A percentile compares a stretch with the other conserved stretches of the same genome.
Evolutionary conservation across 306 rosid genomes (phyloP).

Genomic region (Delonix regia): DNA sequence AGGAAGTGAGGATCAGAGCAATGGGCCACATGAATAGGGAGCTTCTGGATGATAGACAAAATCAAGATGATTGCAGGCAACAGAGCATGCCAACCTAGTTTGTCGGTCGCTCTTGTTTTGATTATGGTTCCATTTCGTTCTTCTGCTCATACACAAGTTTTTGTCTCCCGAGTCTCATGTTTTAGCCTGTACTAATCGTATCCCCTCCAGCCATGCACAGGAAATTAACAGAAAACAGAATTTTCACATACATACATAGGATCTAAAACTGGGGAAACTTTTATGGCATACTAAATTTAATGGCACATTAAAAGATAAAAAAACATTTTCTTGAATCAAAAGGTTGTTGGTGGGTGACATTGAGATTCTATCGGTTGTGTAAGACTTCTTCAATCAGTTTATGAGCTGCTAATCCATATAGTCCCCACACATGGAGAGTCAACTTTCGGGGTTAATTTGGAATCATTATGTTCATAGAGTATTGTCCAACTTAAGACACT

Average conservation of each 20-base stretch:
- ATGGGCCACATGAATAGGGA: slow-evolving; percentile 25
- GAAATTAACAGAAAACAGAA: background rate
- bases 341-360: background rate
- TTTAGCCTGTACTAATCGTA: background rate
- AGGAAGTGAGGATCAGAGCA: background rate
- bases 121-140: background rate
- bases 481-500: background rate
- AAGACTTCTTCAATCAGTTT: background rate
- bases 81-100: slow-evolving; percentile 25
- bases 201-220: background rate
- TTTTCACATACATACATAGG: background rate
- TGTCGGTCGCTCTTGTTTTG: slow-evolving; percentile 24
- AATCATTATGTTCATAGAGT: slow-evolving; percentile 6
- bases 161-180: slow-evolving; percentile 4
- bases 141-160: background rate
- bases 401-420: background rate
- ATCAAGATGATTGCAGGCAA: background rate
- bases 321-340: background rate
- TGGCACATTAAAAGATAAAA: background rate
- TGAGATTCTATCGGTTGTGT: background rate
- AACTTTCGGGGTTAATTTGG: background rate
- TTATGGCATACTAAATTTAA: background rate
- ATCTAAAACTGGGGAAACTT: background rate
- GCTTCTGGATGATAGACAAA: slow-evolving; percentile 22
- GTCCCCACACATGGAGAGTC: background rate